phyloP scores from a whole-genome alignment of 1,284 basidiomycete species.

The Stygiomarasmius scandens region DNA sequence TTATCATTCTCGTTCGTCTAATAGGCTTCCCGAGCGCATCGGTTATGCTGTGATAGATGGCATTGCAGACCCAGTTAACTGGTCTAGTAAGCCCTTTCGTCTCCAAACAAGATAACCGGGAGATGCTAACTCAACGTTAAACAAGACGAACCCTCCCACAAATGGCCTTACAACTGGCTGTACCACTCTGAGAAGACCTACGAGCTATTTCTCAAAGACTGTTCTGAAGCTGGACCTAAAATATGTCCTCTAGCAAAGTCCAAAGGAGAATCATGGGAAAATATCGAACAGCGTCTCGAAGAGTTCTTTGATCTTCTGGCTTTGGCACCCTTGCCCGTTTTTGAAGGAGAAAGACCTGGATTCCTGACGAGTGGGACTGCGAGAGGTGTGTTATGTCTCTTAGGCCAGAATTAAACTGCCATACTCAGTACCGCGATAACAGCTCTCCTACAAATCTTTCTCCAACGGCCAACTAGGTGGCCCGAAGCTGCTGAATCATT shows the following conservation, averaged over 20 bases:
- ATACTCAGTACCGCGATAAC: too few species aligned
- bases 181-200: constrained; percentile 33
- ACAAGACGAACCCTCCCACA: constrained; percentile 36
- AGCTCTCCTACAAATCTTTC: constrained; percentile 15
- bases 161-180: constrained; percentile 36
- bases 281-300: constrained; percentile 34
- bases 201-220: constrained; percentile 35
- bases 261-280: constrained; percentile 25
- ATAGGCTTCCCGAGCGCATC: constrained; percentile 24
- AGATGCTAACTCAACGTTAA: too few species aligned
- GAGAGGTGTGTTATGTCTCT: constrained; percentile 23
- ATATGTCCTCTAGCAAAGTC: constrained; percentile 30
- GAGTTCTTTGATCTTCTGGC: constrained; percentile 36
- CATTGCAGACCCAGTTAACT: constrained; percentile 26
- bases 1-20: too few species aligned
- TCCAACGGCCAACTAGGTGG: constrained; percentile 18
- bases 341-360: constrained; percentile 30
- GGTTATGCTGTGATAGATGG: constrained; percentile 27
- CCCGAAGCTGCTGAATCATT: constrained; percentile 15
- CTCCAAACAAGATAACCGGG: too few species aligned
- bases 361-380: constrained; percentile 38
- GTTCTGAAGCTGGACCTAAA: constrained; percentile 34
- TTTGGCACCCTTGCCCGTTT: constrained; percentile 31
- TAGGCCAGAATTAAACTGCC: too few species aligned
- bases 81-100: constrained; percentile 31